Base-by-base conservation (phyloP, 768 basidiomycete genomes). In the Trametes maxima region DNA sequence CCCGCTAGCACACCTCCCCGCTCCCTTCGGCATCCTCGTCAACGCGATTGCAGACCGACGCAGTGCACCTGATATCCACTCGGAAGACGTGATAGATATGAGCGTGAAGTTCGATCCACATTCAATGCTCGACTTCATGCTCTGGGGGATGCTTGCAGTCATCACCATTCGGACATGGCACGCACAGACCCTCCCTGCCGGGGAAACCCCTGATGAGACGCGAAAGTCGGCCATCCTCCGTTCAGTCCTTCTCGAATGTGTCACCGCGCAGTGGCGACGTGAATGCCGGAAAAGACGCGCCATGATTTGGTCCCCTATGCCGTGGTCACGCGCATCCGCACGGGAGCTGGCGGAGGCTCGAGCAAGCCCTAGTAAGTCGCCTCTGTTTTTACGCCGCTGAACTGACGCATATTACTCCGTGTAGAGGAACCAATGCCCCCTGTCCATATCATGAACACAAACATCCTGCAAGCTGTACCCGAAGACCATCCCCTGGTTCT, bases 231-330 rank as follows among this genome's bases (percentile, higher is more conserved):
- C 37, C 21, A 4, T 59, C 1, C 52, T 52, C 21, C 42, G 53
- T 28, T 50, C 58, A 4, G 13, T 50, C 10, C 40, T 59, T 17
- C 50, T 59, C 42, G 58, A 59, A 28, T 49, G 35, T 14, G 19
- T 57, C 25, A n/a, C 50, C n/a, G 7, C 37, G 28, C 17, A 52
- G 13, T 42, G 50, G 50, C 6, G 17, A 19, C 22, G 28, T 19
- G 43, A 51, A 36, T 40, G 40, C 25, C 28, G 16, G 13, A 13
- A 10, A 5, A 44, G 49, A 3, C 16, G 8, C 10, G 33, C 8
- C 25, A 25, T 28, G 21, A 19, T 24, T 13, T 53, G 40, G 58
- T 59, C 58, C 3, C 58, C 58, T 14, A 59, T 59, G 58, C 58
- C 58, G 1, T 59, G 58, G 58, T 52, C 50, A 10, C 40, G 42